A percentile compares a stretch with the other conserved stretches of the same genome.
Conservation (phyloP, 2,329 filamentous ascomycete species). For the Teratosphaeria zuluensis region DNA sequence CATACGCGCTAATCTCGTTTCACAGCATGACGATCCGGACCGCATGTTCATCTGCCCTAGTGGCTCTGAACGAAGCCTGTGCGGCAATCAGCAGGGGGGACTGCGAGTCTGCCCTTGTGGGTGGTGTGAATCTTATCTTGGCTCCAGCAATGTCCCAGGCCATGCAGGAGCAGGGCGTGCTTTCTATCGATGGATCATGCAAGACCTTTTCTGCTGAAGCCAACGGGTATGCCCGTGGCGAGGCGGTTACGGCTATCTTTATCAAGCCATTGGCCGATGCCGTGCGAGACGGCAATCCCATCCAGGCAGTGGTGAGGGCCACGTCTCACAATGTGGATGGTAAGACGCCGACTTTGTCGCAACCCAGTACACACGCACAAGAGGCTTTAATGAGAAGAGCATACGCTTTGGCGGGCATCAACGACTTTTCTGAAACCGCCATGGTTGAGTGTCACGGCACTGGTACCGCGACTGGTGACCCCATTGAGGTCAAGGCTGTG, state of each 20-base stretch:
- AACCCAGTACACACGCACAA: not conserved
- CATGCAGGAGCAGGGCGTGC: not conserved
- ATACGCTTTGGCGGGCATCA: not conserved
- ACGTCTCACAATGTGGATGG: not conserved
- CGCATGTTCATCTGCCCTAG: not conserved
- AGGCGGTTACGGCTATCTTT: not conserved
- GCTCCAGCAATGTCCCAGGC: not conserved
- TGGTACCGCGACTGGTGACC: not conserved
- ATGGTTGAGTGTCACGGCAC: not conserved
- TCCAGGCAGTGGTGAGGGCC: not conserved
- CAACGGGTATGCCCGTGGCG: not conserved
- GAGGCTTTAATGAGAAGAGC: not conserved
- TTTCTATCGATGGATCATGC: not conserved
- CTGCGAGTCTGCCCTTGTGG: not conserved
- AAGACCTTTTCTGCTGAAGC: not conserved
- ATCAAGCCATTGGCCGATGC: not conserved
- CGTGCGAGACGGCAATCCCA: not conserved
- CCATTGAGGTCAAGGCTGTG: not conserved
- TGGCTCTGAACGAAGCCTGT: not conserved
- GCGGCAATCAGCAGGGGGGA: not conserved
- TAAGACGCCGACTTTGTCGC: not conserved
- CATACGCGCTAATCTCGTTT: not conserved
- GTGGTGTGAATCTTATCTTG: not conserved
- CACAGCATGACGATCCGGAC: not conserved
- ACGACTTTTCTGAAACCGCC: not conserved